phyloP scores from a whole-genome alignment of 176 grass and related monocot species.

The Triticum turgidum region DNA sequence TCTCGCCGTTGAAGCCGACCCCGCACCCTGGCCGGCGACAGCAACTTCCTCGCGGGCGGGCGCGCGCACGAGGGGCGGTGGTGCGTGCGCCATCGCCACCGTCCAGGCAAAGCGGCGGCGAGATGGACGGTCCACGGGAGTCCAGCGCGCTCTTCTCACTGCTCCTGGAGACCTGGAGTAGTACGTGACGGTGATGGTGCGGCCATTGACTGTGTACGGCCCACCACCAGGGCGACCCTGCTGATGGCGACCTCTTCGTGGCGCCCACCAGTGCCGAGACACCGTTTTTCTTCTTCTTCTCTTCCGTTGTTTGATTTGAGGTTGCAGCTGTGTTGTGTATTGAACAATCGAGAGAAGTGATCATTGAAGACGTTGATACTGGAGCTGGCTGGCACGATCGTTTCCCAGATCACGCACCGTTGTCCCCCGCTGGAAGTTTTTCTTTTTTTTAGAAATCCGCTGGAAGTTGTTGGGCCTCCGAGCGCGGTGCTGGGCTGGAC shows the following conservation, averaged over 20 bases:
- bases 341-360: not conserved
- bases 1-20: not conserved
- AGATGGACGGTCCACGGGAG: not conserved
- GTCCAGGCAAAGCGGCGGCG: not conserved
- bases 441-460: too few relatives aligned
- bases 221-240: not conserved
- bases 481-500: not conserved
- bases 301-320: not conserved
- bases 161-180: not conserved
- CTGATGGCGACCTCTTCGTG: not conserved
- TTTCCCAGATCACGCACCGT: not conserved
- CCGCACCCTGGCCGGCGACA: not conserved
- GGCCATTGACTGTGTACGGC: not conserved
- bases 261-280: not conserved
- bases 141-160: not conserved
- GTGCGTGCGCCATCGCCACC: not conserved
- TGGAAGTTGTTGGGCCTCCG: not conserved
- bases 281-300: not conserved
- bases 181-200: not conserved
- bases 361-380: not conserved
- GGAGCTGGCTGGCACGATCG: not conserved
- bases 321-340: not conserved
- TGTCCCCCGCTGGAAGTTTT: not conserved
- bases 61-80: not conserved
- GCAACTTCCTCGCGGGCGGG: not conserved